A percentile compares a stretch with the other conserved stretches of the same genome.
Conservation (phyloP, 2,329 filamentous ascomycete species). For the Penicillium freii region DNA sequence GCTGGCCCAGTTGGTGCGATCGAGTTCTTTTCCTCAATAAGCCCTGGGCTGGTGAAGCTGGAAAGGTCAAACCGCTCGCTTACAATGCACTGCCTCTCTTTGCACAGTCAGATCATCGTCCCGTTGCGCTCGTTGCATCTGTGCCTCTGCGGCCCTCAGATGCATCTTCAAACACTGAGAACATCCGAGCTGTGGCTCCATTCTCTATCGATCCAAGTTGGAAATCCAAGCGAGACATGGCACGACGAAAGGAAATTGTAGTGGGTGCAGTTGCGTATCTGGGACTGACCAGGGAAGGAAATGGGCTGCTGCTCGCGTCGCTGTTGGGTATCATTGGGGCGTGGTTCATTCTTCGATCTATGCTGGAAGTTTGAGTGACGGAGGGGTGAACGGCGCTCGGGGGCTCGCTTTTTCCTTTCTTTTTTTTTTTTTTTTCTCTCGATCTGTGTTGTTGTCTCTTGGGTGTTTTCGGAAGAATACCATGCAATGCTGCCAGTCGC, state of each 20-base stretch:
- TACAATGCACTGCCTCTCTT: constrained; percentile 78
- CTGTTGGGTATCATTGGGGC: constrained; percentile 39
- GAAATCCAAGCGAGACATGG: constrained; percentile 53
- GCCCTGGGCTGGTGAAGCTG: constrained; percentile 50
- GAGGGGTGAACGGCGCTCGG: neutral
- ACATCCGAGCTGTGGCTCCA: constrained; percentile 48
- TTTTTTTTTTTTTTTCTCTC: too few species aligned
- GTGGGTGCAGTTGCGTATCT: constrained; percentile 60
- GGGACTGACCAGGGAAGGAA: constrained; percentile 48
- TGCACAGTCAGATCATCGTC: constrained; percentile 80
- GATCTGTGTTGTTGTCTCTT: neutral
- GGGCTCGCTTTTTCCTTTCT: neutral
- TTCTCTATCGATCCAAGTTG: constrained; percentile 59
- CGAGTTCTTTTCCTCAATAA: constrained; percentile 75
- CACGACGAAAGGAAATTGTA: constrained; percentile 58
- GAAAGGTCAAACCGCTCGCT: constrained; percentile 52
- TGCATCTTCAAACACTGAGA: constrained; percentile 29
- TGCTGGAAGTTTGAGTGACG: constrained; percentile 26
- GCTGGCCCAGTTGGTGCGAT: constrained; percentile 93
- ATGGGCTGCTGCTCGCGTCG: constrained; percentile 41
- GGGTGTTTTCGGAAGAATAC: neutral
- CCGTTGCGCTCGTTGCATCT: constrained; percentile 69
- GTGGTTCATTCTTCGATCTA: constrained; percentile 43
- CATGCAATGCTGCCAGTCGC: constrained; percentile 5
- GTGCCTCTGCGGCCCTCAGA: constrained; percentile 56